Base-by-base conservation (phyloP, 108 stramenopile species). In the Conticribra weissflogii region DNA sequence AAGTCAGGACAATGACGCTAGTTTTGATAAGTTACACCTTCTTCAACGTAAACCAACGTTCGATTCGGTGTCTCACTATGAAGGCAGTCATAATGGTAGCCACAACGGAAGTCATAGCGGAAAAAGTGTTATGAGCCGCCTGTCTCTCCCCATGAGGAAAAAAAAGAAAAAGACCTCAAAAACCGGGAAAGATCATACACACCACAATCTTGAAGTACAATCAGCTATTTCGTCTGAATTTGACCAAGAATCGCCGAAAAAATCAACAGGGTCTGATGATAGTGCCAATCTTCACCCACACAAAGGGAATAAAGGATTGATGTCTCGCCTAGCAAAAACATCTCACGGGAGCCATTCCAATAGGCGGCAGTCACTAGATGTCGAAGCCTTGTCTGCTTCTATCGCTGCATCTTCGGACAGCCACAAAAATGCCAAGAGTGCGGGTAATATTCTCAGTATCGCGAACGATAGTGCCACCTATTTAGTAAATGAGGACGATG, bases 51-150 rank as follows among this genome's bases (percentile, higher is more conserved):
- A n/a, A n/a, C n/a, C n/a, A n/a, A n/a, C n/a, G n/a, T n/a, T n/a
- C n/a, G n/a, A n/a, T n/a, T n/a, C n/a, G n/a, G n/a, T n/a, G n/a
- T n/a, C n/a, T n/a, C n/a, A n/a, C 27, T 48, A 27, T 28, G 9
- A 48, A 22, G 53, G n/a, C 4, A 18, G 34, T 15, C 56, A 57
- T 15, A 17, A 18, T 57, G 55, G 28, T 18, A 29, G 44, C 8
- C 32, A 56, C 14, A 23, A 46, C n/a, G 54, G 54, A 44, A 41
- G 46, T 28, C 28, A 57, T 9, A 63, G 62, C 24, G 47, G 49
- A 47, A 49, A 32, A 54, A 72, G 62, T 34, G 72, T 72, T 7
- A 66, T 66, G 5, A 66, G 34, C 22, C 64, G 64, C 14, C 54
- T 66, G 29, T 66, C 51, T 18, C 45, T 63, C 15, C 45, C 8